These are phyloP conservation scores for Lecanosticta acicola DNA, from an alignment of 2,329 filamentous ascomycete genomes.

Conservation along the genomic window DNA sequence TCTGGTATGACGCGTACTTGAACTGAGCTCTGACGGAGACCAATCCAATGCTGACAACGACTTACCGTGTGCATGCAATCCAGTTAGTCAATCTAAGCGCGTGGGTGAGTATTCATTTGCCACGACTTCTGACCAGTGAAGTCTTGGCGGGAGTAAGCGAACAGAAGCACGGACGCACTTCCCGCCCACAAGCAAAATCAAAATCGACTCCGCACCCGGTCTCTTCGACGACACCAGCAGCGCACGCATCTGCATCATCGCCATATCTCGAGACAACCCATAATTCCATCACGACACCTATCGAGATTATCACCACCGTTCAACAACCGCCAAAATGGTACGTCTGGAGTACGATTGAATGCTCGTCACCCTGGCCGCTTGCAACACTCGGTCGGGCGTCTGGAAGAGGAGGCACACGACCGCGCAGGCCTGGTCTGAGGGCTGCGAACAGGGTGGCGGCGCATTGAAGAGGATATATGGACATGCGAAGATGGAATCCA, in stretches of 20 bases:
- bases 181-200: neutral
- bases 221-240: neutral
- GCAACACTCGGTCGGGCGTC: slow-evolving; percentile 20
- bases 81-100: too few relatives aligned
- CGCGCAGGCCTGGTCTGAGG: neutral
- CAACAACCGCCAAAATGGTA: slow-evolving; percentile 30
- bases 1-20: too few relatives aligned
- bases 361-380: slow-evolving; percentile 13
- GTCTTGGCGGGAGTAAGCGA: neutral
- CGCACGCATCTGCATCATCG: slow-evolving; percentile 16
- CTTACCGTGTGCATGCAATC: too few relatives aligned
- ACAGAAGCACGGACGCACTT: neutral
- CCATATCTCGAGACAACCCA: slow-evolving; percentile 13
- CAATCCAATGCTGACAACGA: too few relatives aligned
- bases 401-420: neutral
- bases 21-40: too few relatives aligned
- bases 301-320: slow-evolving; percentile 13
- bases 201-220: neutral
- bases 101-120: neutral
- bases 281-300: slow-evolving; percentile 12
- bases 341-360: slow-evolving; percentile 9
- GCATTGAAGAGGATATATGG: neutral
- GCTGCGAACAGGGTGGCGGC: neutral
- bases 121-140: neutral
- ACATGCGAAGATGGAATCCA: slow-evolving; percentile 6